Base-by-base conservation (phyloP, 1,284 basidiomycete genomes). In the Cryptococcus sp. region DNA sequence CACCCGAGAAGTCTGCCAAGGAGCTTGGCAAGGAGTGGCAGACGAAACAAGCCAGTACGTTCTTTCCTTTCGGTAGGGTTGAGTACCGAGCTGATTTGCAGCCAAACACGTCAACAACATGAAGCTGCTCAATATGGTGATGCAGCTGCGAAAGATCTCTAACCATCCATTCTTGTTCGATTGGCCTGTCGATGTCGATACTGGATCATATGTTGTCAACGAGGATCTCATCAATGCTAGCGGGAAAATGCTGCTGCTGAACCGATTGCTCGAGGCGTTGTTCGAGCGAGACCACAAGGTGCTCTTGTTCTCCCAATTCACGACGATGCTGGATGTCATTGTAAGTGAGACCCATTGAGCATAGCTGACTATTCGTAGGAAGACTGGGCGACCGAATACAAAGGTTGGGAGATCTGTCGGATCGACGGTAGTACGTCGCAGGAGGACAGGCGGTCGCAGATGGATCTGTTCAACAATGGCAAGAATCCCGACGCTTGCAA, bases 201-300 rank as follows among this genome's bases (percentile, higher is more conserved):
- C 86, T 0, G 77, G 77, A 16, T 73, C 82, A 48, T 77, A 77
- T 0, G 73, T 84, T 11, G 69, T 87, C 31, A 81, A 86, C 54
- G 82, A 87, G 21, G 82, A 89, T 56, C 77, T 97, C 16, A 82
- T 93, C 39, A 82, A 84, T 43, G 83, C 82, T 0, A 92, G 87
- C 52, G 94, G 94, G 18, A 98, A 98, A 78, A 95, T 98, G 92
- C 85, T 97, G 76, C 77, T 97, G 19, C 80, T 97, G 0, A 88
- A 97, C 58, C 83, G 91, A 11, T 74, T 98, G 12, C 78, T 98
- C 2, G 82, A 83, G 37, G 89, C 84, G 48, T 74, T 98, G n/a
- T 90, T 95, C 72, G 76, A 76, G 21, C 75, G 82, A 11, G 81
- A 80, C 5, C 93, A 97, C 74, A 94, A 93, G 69, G 93, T 97